These are phyloP conservation scores for Anethum foeniculum DNA, from an alignment of 140 eudicot species.

Conservation along the genomic window DNA sequence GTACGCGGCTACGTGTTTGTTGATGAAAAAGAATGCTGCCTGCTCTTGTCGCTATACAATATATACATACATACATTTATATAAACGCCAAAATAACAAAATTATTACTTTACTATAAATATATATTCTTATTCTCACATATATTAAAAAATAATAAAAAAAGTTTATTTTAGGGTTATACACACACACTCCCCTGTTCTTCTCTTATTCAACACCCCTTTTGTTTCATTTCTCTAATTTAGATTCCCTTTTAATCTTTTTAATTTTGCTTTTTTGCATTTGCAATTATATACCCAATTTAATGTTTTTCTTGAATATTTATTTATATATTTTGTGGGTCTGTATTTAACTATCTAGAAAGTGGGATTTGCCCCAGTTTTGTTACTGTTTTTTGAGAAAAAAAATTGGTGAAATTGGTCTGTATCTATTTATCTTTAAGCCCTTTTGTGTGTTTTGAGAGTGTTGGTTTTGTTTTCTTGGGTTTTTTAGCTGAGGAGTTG, in stretches of 20 bases:
- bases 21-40: background rate
- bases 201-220: background rate
- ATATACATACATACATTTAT: background rate
- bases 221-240: background rate
- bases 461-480: background rate
- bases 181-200: background rate
- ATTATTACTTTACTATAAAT: background rate
- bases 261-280: background rate
- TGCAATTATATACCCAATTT: background rate
- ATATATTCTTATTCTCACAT: background rate
- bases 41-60: constrained; percentile 2
- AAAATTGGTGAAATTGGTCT: background rate
- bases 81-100: background rate
- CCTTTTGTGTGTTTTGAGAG: background rate
- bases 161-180: background rate
- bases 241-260: background rate
- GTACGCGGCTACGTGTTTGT: constrained; percentile 1
- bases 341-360: background rate
- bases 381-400: background rate
- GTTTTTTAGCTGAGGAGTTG: background rate
- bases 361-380: constrained; percentile 1
- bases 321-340: background rate
- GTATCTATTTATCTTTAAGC: background rate
- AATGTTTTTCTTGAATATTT: background rate
- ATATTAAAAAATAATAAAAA: background rate